Evolutionary conservation across 495 filamentous ascomycete species (phyloP).

Genomic region (Copromyces sp.): DNA sequence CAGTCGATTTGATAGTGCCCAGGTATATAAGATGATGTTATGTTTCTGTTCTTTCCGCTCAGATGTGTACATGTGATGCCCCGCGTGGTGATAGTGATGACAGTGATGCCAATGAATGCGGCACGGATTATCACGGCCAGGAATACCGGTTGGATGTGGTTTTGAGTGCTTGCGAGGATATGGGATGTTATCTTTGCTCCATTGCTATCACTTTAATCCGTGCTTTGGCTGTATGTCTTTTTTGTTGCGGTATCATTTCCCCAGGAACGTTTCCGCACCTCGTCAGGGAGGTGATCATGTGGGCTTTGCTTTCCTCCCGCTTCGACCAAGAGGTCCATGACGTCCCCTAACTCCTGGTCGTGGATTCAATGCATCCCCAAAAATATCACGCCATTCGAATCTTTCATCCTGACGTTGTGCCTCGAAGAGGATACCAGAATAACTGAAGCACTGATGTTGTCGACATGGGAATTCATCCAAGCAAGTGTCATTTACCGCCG

Average conservation of each 20-base stretch:
- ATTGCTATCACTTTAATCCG: too few species aligned
- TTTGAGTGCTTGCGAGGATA: background rate
- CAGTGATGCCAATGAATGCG: background rate
- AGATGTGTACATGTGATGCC: background rate
- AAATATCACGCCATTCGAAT: background rate
- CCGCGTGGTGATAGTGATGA: background rate
- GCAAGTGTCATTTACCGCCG: background rate
- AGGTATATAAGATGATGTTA: background rate
- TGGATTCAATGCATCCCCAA: background rate
- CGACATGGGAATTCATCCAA: background rate
- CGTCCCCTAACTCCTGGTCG: background rate
- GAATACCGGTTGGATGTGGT: background rate
- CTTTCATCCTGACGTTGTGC: background rate
- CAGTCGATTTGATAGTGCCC: background rate
- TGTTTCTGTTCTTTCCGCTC: background rate
- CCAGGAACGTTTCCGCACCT: background rate
- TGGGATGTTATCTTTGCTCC: background rate
- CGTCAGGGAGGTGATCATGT: background rate
- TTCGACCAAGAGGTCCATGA: background rate
- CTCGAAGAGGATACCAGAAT: background rate
- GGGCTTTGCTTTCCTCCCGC: background rate
- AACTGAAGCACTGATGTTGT: background rate
- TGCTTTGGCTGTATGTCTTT: background rate
- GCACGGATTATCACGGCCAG: background rate
- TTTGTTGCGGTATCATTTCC: background rate